Conservation (phyloP, 1,284 basidiomycete genomes). For the Wallemia mellicola region DNA sequence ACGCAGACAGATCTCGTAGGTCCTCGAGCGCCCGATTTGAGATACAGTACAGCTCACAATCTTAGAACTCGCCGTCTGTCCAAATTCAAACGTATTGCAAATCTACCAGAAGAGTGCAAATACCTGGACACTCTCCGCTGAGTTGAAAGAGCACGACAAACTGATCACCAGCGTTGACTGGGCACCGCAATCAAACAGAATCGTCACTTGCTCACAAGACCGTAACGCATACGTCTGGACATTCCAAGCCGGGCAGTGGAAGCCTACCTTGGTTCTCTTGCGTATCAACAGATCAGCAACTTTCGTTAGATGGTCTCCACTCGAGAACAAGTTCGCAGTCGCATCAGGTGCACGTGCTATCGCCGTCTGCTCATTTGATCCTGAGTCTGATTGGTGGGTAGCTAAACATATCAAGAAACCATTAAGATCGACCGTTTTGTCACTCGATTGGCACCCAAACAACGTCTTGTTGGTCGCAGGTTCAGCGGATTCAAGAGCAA, state of each 20-base stretch:
- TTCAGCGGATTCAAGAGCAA: slow-evolving; percentile 75
- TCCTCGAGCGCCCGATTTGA: slow-evolving; percentile 8
- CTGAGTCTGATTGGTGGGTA: slow-evolving; percentile 99
- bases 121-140: slow-evolving; percentile 43
- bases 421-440: slow-evolving; percentile 66
- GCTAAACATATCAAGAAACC: slow-evolving; percentile 94
- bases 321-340: slow-evolving; percentile 96
- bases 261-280: slow-evolving; percentile 83
- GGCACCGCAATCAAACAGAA: slow-evolving; percentile 83
- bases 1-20: slow-evolving; percentile 56
- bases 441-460: slow-evolving; percentile 93
- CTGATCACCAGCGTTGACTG: slow-evolving; percentile 93
- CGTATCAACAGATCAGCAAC: slow-evolving; percentile 90
- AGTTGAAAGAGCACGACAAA: slow-evolving; percentile 77
- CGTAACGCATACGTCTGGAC: slow-evolving; percentile 98
- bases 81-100: slow-evolving; percentile 67
- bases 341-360: slow-evolving; percentile 82
- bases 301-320: slow-evolving; percentile 79
- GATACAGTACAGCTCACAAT: slow-evolving; percentile 2
- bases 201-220: slow-evolving; percentile 95
- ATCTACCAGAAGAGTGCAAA: slow-evolving; percentile 41
- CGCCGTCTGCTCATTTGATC: slow-evolving; percentile 76
- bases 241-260: slow-evolving; percentile 51
- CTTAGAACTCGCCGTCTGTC: slow-evolving; percentile 61
- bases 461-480: slow-evolving; percentile 83